Conservation (phyloP, 805 yeast species). For the Myxozyma vanderwaltii region DNA sequence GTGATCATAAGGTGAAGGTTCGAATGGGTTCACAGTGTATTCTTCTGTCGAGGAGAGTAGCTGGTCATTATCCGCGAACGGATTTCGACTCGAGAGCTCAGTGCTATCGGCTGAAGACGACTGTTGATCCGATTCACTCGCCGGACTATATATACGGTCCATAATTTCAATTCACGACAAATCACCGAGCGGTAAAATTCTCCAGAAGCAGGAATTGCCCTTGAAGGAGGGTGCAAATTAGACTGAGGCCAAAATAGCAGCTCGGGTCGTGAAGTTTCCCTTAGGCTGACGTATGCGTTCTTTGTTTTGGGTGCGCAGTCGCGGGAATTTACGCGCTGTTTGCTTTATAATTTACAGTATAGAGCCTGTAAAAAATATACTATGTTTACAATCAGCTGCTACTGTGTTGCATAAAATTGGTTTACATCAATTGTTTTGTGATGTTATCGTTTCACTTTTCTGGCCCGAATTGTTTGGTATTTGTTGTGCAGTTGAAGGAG, state of each 20-base stretch:
- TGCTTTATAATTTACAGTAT: neutral
- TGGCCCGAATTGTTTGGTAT: too few relatives aligned
- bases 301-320: neutral
- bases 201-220: too few relatives aligned
- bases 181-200: too few relatives aligned
- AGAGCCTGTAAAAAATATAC: neutral
- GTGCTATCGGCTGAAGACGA: neutral
- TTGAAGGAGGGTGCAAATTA: too few relatives aligned
- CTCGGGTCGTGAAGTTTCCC: too few relatives aligned
- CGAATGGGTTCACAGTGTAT: neutral
- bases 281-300: neutral
- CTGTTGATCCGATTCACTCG: neutral
- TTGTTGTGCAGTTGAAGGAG: too few relatives aligned
- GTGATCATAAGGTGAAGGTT: slow-evolving; percentile 1
- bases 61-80: slow-evolving; percentile 3
- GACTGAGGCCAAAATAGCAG: too few relatives aligned
- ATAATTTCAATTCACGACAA: too few relatives aligned
- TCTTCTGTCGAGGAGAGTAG: neutral
- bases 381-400: too few relatives aligned
- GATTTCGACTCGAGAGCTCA: slow-evolving; percentile 3
- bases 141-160: neutral
- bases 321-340: neutral
- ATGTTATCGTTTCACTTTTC: too few relatives aligned
- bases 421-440: too few relatives aligned
- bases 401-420: too few relatives aligned